Conservation (phyloP, 164 flowering plant genomes). For the Pachysandra terminalis region DNA sequence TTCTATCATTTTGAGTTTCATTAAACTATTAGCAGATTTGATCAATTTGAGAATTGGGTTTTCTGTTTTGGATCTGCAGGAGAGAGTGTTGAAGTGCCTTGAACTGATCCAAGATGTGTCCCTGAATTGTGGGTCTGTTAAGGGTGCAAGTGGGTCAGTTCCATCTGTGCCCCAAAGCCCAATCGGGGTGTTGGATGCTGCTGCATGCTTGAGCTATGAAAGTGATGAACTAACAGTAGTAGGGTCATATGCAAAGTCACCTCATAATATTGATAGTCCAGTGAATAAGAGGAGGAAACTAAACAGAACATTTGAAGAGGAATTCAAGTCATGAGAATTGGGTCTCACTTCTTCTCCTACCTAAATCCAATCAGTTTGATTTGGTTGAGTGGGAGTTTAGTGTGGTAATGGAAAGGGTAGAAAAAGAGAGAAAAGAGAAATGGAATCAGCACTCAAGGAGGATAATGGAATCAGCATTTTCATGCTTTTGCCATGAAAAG, state of each 20-base stretch:
- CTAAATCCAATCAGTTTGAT: slow-evolving; percentile 5
- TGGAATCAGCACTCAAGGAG: background rate
- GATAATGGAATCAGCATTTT: background rate
- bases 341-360: background rate
- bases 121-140: background rate
- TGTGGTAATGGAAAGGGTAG: slow-evolving; percentile 16
- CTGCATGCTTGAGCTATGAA: slow-evolving; percentile 16
- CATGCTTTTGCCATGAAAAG: slow-evolving; percentile 23
- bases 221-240: slow-evolving; percentile 17
- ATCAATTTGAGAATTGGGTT: background rate
- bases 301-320: background rate
- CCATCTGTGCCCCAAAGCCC: slow-evolving; percentile 23
- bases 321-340: too few relatives aligned
- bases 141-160: background rate
- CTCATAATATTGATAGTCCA: slow-evolving; percentile 10
- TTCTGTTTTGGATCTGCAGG: slow-evolving; percentile 21
- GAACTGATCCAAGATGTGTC: slow-evolving; percentile 16
- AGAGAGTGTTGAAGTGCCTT: slow-evolving; percentile 22
- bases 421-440: background rate
- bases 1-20: too few relatives aligned
- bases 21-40: background rate
- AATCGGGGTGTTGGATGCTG: slow-evolving; percentile 27
- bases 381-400: slow-evolving; percentile 25
- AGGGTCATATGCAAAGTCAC: slow-evolving; percentile 22
- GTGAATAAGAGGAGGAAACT: slow-evolving; percentile 17